Conservation (phyloP, 2,329 filamentous ascomycete species). For the Fusarium caatingaense region DNA sequence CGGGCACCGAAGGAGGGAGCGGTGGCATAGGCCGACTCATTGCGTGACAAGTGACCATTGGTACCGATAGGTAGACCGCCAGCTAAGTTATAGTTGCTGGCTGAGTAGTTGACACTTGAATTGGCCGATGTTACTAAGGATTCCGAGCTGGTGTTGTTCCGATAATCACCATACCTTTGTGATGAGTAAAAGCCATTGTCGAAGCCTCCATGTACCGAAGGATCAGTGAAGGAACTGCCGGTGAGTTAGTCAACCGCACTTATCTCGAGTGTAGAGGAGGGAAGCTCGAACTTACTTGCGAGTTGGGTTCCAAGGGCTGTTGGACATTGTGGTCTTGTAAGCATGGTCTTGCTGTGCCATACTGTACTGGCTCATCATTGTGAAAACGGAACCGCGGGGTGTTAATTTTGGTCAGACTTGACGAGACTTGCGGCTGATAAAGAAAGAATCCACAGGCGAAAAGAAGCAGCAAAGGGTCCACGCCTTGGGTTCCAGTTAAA, state of each 20-base stretch:
- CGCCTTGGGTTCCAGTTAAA: slow-evolving; percentile 44
- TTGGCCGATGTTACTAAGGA: slow-evolving; percentile 51
- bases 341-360: slow-evolving; percentile 62
- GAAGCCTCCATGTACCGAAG: slow-evolving; percentile 49
- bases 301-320: slow-evolving; percentile 62
- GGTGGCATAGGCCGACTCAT: slow-evolving; percentile 55
- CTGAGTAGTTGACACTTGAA: slow-evolving; percentile 59
- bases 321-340: slow-evolving; percentile 60
- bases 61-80: slow-evolving; percentile 45
- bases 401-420: slow-evolving; percentile 40
- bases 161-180: slow-evolving; percentile 53
- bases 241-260: slow-evolving; percentile 43
- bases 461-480: slow-evolving; percentile 41
- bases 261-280: slow-evolving; percentile 8
- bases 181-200: slow-evolving; percentile 54
- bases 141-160: slow-evolving; percentile 27
- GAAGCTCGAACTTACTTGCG: slow-evolving; percentile 61
- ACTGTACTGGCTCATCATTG: slow-evolving; percentile 53
- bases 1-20: slow-evolving; percentile 57
- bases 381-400: slow-evolving; percentile 34
- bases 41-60: slow-evolving; percentile 53
- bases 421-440: slow-evolving; percentile 49
- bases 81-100: slow-evolving; percentile 49
- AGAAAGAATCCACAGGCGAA: slow-evolving; percentile 46
- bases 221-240: slow-evolving; percentile 49